These are phyloP conservation scores for Verticillium dahliae DNA, from an alignment of 2,329 filamentous ascomycete genomes.

Conservation along the genomic window DNA sequence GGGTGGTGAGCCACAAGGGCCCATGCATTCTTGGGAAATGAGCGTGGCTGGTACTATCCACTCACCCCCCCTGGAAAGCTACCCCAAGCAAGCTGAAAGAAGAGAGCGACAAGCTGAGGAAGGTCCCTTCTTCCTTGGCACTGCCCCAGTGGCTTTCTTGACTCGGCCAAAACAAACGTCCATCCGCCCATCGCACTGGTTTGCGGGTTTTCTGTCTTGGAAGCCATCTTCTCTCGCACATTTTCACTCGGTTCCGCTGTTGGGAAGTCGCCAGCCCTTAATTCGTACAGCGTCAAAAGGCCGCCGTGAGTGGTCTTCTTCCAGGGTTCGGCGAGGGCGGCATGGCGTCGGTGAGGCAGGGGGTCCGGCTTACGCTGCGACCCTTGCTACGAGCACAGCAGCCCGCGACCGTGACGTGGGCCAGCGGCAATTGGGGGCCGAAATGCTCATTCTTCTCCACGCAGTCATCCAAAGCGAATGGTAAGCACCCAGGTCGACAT, in stretches of 20 bases:
- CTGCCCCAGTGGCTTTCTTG: neutral
- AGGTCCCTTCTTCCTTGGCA: neutral
- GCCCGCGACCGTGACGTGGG: neutral
- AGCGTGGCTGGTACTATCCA: neutral
- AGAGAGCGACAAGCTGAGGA: no score
- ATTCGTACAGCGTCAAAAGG: neutral
- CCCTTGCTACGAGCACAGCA: neutral
- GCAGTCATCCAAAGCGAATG: neutral
- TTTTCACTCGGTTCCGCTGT: neutral
- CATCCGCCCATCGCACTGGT: no score
- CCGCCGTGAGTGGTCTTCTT: neutral
- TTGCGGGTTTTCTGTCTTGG: neutral
- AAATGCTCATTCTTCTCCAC: neutral
- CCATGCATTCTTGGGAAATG: neutral
- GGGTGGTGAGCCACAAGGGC: neutral
- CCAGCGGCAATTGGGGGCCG: neutral
- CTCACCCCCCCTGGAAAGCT: neutral
- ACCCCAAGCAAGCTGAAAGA: neutral
- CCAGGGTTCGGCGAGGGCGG: neutral
- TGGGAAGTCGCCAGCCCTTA: neutral
- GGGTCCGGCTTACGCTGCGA: neutral
- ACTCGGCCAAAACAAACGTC: neutral
- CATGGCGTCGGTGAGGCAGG: neutral
- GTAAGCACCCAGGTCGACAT: neutral
- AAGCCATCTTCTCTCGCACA: neutral